A percentile compares a stretch with the other conserved stretches of the same genome.
Conservation (phyloP, 192 early-diverging fungal species). For the Backusella psychrophila region DNA sequence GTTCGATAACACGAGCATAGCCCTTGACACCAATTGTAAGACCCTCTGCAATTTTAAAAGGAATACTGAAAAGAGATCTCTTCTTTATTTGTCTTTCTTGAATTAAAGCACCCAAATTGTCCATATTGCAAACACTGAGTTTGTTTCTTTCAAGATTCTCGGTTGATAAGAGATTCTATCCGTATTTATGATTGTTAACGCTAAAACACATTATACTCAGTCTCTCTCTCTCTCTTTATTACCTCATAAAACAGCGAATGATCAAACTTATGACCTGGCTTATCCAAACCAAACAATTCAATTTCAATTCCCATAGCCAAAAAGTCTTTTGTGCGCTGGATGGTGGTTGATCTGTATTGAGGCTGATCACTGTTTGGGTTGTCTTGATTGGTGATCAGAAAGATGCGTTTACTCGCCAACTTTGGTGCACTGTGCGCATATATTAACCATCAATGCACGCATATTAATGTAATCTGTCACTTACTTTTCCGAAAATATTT, state of each 20-base stretch:
- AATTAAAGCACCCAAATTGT: conserved; percentile 51
- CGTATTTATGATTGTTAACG: too few species aligned
- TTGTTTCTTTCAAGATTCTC: neutral
- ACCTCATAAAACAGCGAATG: conserved; percentile 61
- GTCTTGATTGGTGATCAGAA: conserved; percentile 71
- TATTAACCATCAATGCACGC: neutral
- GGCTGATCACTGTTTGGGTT: conserved; percentile 54
- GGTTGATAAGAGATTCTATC: neutral
- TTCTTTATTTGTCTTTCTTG: conserved; percentile 62
- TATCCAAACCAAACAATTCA: conserved; percentile 62
- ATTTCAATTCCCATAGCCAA: conserved; percentile 55
- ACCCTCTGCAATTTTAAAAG: conserved; percentile 58
- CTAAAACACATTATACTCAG: neutral
- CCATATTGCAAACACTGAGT: conserved; percentile 34
- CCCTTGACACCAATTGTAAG: conserved; percentile 69
- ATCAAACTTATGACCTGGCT: conserved; percentile 48
- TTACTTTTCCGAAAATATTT: conserved; percentile 59
- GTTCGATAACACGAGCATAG: conserved; percentile 57
- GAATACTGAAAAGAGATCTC: conserved; percentile 55
- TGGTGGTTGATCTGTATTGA: conserved; percentile 48
- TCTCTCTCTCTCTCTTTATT: neutral
- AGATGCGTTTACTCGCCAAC: conserved; percentile 59
- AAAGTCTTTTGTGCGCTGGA: conserved; percentile 59
- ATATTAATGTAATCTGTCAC: neutral
- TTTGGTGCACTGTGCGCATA: conserved; percentile 39